Evolutionary conservation across 345 rosid species (phyloP).

Genomic region (Kandelia obovata): DNA sequence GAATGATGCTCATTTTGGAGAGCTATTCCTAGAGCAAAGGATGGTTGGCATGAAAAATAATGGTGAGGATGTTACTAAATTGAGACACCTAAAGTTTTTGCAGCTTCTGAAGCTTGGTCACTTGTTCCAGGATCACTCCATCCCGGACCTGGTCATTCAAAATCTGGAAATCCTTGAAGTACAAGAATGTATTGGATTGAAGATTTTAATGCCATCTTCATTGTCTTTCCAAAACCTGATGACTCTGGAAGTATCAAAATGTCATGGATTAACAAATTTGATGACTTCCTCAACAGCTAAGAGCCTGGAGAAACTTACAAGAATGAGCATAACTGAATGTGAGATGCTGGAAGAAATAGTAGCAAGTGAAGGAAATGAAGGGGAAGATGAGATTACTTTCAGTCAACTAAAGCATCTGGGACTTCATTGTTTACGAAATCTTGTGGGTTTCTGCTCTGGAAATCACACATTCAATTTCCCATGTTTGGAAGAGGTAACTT

Average conservation of each 20-base stretch:
- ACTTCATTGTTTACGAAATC: conserved; percentile 14
- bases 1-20: too few species aligned
- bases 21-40: too few species aligned
- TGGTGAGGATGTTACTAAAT: too few species aligned
- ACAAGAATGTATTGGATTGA: neutral
- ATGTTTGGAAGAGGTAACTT: neutral
- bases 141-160: neutral
- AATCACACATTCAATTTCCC: conserved; percentile 1
- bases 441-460: conserved; percentile 6
- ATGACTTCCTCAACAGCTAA: conserved; percentile 13
- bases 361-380: conserved; percentile 2
- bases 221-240: conserved; percentile 15
- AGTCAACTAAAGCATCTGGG: conserved; percentile 6
- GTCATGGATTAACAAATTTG: conserved; percentile 16
- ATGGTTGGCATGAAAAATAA: too few species aligned
- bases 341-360: conserved; percentile 14
- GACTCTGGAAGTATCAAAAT: conserved; percentile 5
- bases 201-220: conserved; percentile 7
- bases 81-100: too few species aligned
- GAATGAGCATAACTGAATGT: conserved; percentile 17
- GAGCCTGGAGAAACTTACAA: conserved; percentile 13
- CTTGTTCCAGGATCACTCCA: too few species aligned
- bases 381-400: conserved; percentile 10
- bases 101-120: too few species aligned
- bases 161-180: conserved; percentile 7